phyloP scores from a whole-genome alignment of 2,329 filamentous ascomycete species.

The Ophiocordyceps camponoti-leonardi region DNA sequence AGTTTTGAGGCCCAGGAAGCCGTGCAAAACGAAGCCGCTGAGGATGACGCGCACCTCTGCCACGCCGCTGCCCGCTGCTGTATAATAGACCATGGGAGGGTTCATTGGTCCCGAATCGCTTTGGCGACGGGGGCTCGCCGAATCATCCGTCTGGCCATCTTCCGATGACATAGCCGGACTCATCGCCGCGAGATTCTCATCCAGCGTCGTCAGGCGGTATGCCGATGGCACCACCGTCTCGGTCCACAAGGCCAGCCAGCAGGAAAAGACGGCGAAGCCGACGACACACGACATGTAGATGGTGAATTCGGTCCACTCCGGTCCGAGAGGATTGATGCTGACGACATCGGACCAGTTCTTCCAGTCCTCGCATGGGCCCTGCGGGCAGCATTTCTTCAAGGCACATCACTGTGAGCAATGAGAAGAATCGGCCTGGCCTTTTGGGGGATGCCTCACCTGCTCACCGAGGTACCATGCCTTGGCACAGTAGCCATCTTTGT shows the following conservation, averaged over 20 bases:
- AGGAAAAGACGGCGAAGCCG: conserved; percentile 51
- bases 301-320: conserved; percentile 55
- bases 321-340: conserved; percentile 24
- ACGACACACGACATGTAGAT: conserved; percentile 62
- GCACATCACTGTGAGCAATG: not conserved
- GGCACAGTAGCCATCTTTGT: conserved; percentile 75
- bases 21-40: conserved; percentile 94
- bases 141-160: conserved; percentile 25
- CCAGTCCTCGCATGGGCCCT: conserved; percentile 38
- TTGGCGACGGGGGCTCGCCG: conserved; percentile 23
- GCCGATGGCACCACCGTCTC: conserved; percentile 87
- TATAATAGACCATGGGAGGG: conserved; percentile 82
- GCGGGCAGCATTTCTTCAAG: conserved; percentile 34
- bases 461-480: conserved; percentile 56
- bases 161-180: conserved; percentile 18
- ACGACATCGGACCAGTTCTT: conserved; percentile 35
- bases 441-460: conserved; percentile 25
- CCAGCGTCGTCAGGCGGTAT: conserved; percentile 70
- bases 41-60: conserved; percentile 95
- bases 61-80: conserved; percentile 87
- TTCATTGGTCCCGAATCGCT: conserved; percentile 16
- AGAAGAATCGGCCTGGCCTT: not conserved
- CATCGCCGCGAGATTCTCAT: conserved; percentile 76
- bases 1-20: conserved; percentile 80
- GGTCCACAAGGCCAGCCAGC: conserved; percentile 69